phyloP scores from a whole-genome alignment of 2,329 filamentous ascomycete genomes.

The Stemphylium vesicarium region DNA sequence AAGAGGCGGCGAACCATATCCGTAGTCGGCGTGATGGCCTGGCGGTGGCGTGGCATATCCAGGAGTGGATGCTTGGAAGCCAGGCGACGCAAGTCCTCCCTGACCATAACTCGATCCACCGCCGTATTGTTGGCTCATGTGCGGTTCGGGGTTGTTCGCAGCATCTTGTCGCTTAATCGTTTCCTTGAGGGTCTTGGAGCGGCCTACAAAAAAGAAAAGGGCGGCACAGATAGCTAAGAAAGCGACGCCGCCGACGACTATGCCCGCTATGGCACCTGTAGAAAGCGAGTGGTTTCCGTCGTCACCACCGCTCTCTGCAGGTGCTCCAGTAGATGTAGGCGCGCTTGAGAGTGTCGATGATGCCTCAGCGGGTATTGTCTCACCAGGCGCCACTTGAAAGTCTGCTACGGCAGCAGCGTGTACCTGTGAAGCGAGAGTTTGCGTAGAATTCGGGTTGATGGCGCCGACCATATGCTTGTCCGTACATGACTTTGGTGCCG shows the following conservation, averaged over 20 bases:
- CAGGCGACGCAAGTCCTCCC: slow-evolving; percentile 13
- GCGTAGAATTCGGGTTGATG: slow-evolving; percentile 65
- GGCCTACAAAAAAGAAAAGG: slow-evolving; percentile 69
- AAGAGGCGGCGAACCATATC: slow-evolving; percentile 19
- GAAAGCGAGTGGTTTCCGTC: slow-evolving; percentile 33
- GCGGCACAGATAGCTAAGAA: slow-evolving; percentile 66
- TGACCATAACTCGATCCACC: slow-evolving; percentile 4
- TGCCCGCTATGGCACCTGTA: slow-evolving; percentile 53
- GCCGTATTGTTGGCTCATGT: slow-evolving; percentile 9
- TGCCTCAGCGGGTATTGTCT: slow-evolving; percentile 50
- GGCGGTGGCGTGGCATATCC: slow-evolving; percentile 12
- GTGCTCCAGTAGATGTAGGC: slow-evolving; percentile 11
- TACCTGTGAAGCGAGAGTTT: slow-evolving; percentile 39
- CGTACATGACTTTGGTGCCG: slow-evolving; percentile 69
- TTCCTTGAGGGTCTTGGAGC: slow-evolving; percentile 43
- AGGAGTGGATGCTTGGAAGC: slow-evolving; percentile 1
- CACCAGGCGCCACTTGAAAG: slow-evolving; percentile 47
- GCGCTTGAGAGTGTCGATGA: slow-evolving; percentile 18
- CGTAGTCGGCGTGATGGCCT: slow-evolving; percentile 21
- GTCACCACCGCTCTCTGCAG: not conserved
- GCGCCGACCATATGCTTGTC: slow-evolving; percentile 74
- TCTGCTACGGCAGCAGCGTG: slow-evolving; percentile 29
- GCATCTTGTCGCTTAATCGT: slow-evolving; percentile 11
- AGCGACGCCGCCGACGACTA: slow-evolving; percentile 69
- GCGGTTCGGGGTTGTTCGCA: not conserved